phyloP scores from a whole-genome alignment of 805 yeast genomes.

The Wickerhamiella bombiphila region DNA sequence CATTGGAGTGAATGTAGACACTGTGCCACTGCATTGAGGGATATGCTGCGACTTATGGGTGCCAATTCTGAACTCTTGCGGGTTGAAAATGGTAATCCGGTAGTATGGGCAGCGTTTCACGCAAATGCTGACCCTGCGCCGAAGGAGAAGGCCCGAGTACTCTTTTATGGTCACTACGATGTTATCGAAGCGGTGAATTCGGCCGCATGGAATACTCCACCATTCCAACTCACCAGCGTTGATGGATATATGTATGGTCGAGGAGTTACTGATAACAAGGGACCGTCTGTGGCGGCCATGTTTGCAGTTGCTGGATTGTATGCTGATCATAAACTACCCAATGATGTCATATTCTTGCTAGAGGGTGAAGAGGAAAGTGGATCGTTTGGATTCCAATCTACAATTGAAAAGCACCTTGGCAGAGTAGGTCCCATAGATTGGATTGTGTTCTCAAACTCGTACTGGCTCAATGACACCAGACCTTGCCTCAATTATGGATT shows the following conservation, averaged over 20 bases:
- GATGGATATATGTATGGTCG: conserved; percentile 83
- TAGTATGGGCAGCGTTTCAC: conserved; percentile 58
- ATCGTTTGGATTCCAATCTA: conserved; percentile 65
- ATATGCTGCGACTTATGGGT: conserved; percentile 52
- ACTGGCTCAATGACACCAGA: conserved; percentile 78
- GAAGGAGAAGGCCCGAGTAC: conserved; percentile 29
- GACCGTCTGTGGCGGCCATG: conserved; percentile 77
- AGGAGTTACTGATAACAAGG: conserved; percentile 91
- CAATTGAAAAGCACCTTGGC: conserved; percentile 33
- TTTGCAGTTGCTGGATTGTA: conserved; percentile 69
- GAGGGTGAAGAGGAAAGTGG: conserved; percentile 98
- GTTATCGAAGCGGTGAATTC: conserved; percentile 64
- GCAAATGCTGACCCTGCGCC: conserved; percentile 21
- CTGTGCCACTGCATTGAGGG: conserved; percentile 64
- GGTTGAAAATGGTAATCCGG: conserved; percentile 67
- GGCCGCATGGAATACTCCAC: conserved; percentile 55
- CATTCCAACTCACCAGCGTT: conserved; percentile 57
- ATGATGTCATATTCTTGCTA: conserved; percentile 67
- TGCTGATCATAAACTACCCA: conserved; percentile 35
- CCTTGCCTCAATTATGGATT: conserved; percentile 93
- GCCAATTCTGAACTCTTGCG: conserved; percentile 52
- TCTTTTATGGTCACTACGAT: conserved; percentile 96
- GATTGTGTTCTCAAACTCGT: conserved; percentile 78
- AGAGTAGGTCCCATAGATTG: conserved; percentile 69
- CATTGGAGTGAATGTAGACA: conserved; percentile 67